Percentiles rank a stretch among this genome's conserved stretches.
Evolutionary conservation across 2,329 filamentous ascomycete genomes (phyloP).

Genomic region (Neopestalotiopsis sp.): DNA sequence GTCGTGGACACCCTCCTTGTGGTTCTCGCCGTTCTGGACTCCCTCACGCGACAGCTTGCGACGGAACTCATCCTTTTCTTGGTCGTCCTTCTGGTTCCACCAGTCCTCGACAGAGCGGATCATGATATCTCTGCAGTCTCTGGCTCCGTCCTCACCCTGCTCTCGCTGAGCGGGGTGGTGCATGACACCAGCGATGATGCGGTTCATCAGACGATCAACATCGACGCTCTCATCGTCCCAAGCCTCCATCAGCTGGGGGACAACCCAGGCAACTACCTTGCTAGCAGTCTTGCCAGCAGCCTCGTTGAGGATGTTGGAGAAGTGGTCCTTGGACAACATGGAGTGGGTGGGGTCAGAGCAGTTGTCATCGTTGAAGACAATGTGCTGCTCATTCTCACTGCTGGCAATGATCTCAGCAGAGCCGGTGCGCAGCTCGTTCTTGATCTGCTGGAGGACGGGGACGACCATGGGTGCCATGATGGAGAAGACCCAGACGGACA

Average conservation of each 20-base stretch:
- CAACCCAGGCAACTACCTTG: constrained; percentile 80
- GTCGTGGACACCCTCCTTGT: constrained; percentile 85
- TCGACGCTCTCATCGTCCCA: constrained; percentile 82
- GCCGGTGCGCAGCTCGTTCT: constrained; percentile 83
- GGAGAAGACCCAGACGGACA: constrained; percentile 91
- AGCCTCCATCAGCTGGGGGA: constrained; percentile 86
- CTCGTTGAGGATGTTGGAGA: constrained; percentile 89
- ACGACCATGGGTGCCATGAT: constrained; percentile 87
- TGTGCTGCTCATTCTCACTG: constrained; percentile 81
- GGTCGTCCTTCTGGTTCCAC: constrained; percentile 74
- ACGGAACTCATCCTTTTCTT: constrained; percentile 71
- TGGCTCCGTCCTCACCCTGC: constrained; percentile 71
- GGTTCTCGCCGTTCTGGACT: constrained; percentile 79
- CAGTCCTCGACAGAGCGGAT: constrained; percentile 82
- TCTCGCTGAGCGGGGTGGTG: constrained; percentile 85
- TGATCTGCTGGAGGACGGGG: constrained; percentile 85
- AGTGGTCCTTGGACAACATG: constrained; percentile 96
- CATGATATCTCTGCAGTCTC: constrained; percentile 77
- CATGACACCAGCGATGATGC: constrained; percentile 82
- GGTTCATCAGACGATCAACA: constrained; percentile 71
- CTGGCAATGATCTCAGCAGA: constrained; percentile 87
- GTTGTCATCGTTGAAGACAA: constrained; percentile 83
- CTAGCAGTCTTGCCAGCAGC: constrained; percentile 83
- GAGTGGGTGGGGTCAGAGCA: constrained; percentile 88
- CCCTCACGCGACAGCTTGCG: constrained; percentile 79